phyloP scores from a whole-genome alignment of 2,329 filamentous ascomycete species.

The Talaromyces sp. region DNA sequence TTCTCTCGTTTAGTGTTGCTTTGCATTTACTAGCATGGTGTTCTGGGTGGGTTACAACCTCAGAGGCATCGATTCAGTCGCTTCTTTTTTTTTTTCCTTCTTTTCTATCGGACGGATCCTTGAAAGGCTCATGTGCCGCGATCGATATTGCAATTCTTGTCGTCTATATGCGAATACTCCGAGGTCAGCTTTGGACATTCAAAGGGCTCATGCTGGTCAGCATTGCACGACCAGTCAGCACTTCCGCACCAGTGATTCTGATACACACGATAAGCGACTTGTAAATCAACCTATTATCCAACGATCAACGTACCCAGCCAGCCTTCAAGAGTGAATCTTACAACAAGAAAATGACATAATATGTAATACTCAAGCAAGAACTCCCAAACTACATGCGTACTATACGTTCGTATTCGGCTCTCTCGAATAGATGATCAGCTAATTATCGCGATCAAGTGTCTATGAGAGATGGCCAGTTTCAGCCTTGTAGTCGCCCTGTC shows the following conservation, averaged over 20 bases:
- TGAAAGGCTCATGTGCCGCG: neutral
- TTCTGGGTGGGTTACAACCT: neutral
- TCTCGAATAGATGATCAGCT: neutral
- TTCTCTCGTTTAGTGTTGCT: neutral
- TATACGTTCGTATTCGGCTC: too few relatives aligned
- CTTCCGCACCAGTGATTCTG: neutral
- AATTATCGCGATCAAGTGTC: neutral
- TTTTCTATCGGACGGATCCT: neutral
- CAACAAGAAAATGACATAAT: neutral
- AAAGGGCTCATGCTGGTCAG: neutral
- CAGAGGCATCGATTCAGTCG: neutral
- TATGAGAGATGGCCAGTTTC: neutral
- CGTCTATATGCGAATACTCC: too few relatives aligned
- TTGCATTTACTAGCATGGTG: conserved; percentile 2
- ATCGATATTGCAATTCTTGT: neutral
- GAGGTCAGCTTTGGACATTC: neutral
- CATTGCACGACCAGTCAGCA: neutral
- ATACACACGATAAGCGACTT: neutral
- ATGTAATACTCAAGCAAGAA: neutral
- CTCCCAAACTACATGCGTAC: neutral
- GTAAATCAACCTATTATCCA: neutral
- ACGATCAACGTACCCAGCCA: neutral
- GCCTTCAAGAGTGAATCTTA: neutral
- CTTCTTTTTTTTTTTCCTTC: neutral
- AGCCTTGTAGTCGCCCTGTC: neutral